Evolutionary conservation across 2,329 filamentous ascomycete genomes (phyloP).

Genomic region (Fusarium sulawesiense): DNA sequence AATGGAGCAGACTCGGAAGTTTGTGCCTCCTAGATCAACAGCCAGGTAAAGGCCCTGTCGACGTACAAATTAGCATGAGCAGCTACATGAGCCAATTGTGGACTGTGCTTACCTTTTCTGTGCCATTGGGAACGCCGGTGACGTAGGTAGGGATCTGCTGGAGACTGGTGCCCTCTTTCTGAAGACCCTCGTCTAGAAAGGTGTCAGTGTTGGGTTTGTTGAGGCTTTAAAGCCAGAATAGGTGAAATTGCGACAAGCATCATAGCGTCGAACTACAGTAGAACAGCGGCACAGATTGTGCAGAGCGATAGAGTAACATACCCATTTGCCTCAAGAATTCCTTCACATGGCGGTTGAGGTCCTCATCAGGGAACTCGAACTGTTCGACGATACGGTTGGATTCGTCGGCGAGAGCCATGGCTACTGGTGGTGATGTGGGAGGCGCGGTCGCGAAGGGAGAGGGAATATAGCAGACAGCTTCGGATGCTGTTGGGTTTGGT

Average conservation of each 20-base stretch:
- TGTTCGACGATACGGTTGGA: conserved; percentile 83
- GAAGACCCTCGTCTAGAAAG: conserved; percentile 78
- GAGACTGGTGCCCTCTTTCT: conserved; percentile 81
- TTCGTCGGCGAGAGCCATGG: conserved; percentile 74
- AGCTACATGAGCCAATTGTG: neutral
- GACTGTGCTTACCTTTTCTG: conserved; percentile 79
- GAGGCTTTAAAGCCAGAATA: conserved; percentile 13
- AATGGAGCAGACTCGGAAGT: conserved; percentile 97
- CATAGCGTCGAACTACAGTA: conserved; percentile 19
- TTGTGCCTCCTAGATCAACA: conserved; percentile 97
- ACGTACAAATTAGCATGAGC: conserved; percentile 15
- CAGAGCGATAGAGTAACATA: conserved; percentile 48
- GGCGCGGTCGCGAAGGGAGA: conserved; percentile 65
- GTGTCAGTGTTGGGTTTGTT: conserved; percentile 24
- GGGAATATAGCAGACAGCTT: conserved; percentile 66
- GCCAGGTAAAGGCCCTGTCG: conserved; percentile 90
- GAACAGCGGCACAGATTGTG: conserved; percentile 11
- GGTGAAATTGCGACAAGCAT: conserved; percentile 23
- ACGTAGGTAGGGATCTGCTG: conserved; percentile 98
- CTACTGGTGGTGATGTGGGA: conserved; percentile 66
- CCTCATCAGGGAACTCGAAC: conserved; percentile 84
- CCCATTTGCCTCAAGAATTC: conserved; percentile 91
- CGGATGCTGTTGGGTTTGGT: conserved; percentile 50
- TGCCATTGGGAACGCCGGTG: conserved; percentile 94
- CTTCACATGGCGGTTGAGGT: conserved; percentile 82